Evolutionary conservation across 768 basidiomycete species (phyloP), one percentile per base, ranked within the genome.

Genomic region (Tephrocybe sp.): DNA sequence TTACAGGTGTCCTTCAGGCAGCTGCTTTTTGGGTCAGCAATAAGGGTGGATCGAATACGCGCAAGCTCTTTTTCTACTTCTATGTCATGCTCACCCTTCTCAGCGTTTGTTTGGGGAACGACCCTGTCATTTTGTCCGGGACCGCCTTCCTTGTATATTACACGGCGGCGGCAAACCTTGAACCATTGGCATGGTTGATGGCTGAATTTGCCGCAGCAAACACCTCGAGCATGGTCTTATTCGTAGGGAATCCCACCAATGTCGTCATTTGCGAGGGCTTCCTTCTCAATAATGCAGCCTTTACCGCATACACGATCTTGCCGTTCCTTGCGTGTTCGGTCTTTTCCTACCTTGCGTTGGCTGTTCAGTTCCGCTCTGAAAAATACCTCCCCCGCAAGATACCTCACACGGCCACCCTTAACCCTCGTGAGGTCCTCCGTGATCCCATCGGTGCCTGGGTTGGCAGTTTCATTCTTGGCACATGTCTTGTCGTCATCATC

Each of bases 171-270:
- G 77, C 85, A 3, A 74, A 65, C 13, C 69, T 84, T 20, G 52
- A 81, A 38, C 81, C 85, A 0, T 70, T 72, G 2, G 74, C 87
- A 1, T 89, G 87, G 88, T 69, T 89, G 35, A 86, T 87, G 56
- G 75, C 85, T 14, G 85, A 89, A 52, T 89, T 89, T 56, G 83
- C 87, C 0, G 85, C 85, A 1, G 89, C 87, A 3, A 92, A 92
- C 65, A 87, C 89, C 4, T 87, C 83, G 11, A 83, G 80, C 58
- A 83, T 85, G 78, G 79, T 81, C 30, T 65, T 84, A 0, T 91
- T 97, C 45, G 87, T 93, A 1, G 89, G 89, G 1, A 99, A 98
- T 61, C 92, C 92, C 2, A 99, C 96, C 2, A 99, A 99, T 61
- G 85, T 98, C 26, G 89, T 98, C 42, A 83, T 97, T 31, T 89